A percentile compares a stretch with the other conserved stretches of the same genome.
phyloP scores from a whole-genome alignment of 208 protist genomes.

The Leishmania tropica region DNA sequence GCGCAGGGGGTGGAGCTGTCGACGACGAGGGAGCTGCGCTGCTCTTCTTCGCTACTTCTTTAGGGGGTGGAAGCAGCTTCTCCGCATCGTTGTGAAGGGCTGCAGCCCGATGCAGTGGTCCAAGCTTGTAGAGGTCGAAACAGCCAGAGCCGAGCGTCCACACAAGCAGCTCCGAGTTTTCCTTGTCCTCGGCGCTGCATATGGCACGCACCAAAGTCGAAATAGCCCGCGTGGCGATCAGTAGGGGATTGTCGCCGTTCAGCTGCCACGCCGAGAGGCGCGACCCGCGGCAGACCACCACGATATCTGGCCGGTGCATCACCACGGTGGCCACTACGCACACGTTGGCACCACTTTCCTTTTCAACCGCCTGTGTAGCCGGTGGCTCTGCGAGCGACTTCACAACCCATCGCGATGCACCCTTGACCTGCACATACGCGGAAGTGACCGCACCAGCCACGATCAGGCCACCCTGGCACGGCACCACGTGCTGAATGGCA shows the following conservation, averaged over 20 bases:
- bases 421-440: constrained; percentile 15
- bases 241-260: constrained; percentile 3
- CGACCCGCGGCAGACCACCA: constrained; percentile 9
- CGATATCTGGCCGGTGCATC: constrained; percentile 15
- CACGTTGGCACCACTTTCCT: neutral
- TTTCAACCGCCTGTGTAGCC: no score
- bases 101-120: neutral
- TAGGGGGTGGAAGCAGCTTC: constrained; percentile 8
- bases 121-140: constrained; percentile 2
- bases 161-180: constrained; percentile 2
- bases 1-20: neutral
- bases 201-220: neutral
- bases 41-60: neutral
- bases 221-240: constrained; percentile 2
- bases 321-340: constrained; percentile 7
- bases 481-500: constrained; percentile 15
- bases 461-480: constrained; percentile 21
- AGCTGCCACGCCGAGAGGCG: constrained; percentile 25
- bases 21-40: neutral
- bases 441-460: constrained; percentile 2
- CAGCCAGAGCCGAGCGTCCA: constrained; percentile 4
- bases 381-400: neutral
- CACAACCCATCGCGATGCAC: constrained; percentile 2
- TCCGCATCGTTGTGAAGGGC: neutral
- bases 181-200: constrained; percentile 15